These are phyloP conservation scores for Aspergillus aculeatus DNA, from an alignment of 2,329 filamentous ascomycete genomes.

Conservation along the genomic window DNA sequence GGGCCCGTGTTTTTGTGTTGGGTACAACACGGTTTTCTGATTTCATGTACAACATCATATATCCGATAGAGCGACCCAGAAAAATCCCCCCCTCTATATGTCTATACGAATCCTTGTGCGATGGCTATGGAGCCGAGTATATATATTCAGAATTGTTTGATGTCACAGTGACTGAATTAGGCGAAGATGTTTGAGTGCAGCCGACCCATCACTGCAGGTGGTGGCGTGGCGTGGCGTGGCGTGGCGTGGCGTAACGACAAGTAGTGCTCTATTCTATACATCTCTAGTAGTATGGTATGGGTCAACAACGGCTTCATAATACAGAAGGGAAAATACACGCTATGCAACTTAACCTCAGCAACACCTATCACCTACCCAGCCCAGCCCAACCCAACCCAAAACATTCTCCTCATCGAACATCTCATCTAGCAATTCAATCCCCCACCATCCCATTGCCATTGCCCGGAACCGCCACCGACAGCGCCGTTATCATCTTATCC, in stretches of 20 bases:
- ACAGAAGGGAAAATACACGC: no score
- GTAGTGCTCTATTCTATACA: no score
- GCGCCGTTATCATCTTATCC: conserved; percentile 14
- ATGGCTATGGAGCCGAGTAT: not conserved
- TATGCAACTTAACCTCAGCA: no score
- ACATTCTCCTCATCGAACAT: no score
- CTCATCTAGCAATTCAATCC: not conserved
- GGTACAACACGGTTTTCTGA: not conserved
- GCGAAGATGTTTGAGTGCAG: no score
- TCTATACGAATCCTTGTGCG: not conserved
- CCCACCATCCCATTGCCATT: conserved; percentile 10
- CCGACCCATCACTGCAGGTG: no score
- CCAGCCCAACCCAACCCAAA: no score
- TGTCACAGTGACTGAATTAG: not conserved
- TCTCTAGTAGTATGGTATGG: no score
- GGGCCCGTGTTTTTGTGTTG: not conserved
- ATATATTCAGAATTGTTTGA: not conserved
- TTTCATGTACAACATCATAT: not conserved
- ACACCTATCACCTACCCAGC: no score
- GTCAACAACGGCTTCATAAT: no score
- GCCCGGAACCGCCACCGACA: conserved; percentile 12
- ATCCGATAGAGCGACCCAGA: not conserved
- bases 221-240: no score
- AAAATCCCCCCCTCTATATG: not conserved
- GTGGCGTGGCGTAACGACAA: no score